A percentile compares a stretch with the other conserved stretches of the same genome.
These are phyloP conservation scores for Fusarium duplospermum DNA, from an alignment of 2,329 filamentous ascomycete species.

Conservation along the genomic window DNA sequence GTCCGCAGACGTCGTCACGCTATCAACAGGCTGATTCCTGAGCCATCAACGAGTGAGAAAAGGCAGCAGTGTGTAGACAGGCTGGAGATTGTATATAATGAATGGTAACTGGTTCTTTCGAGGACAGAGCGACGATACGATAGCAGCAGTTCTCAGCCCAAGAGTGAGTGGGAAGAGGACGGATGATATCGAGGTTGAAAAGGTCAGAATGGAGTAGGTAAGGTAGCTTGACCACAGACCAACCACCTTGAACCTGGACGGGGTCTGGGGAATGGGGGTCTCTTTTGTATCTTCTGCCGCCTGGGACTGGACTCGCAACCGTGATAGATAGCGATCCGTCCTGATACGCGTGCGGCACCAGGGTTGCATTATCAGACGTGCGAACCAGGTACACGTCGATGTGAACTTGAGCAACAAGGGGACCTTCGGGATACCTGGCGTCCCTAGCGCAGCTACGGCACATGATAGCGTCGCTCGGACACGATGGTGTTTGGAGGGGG, in stretches of 20 bases:
- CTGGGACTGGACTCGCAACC: conserved; percentile 19
- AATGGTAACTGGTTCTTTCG: conserved; percentile 11
- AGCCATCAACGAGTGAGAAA: conserved; percentile 14
- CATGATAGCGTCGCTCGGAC: conserved; percentile 20
- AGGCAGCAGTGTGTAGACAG: not conserved
- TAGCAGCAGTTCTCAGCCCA: conserved; percentile 10
- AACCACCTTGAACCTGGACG: conserved; percentile 15
- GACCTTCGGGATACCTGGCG: conserved; percentile 24
- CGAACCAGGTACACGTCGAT: conserved; percentile 33
- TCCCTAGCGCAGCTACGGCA: conserved; percentile 27
- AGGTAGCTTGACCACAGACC: conserved; percentile 11
- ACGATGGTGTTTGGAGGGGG: conserved; percentile 4
- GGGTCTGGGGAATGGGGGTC: conserved; percentile 26
- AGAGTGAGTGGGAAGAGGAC: conserved; percentile 8
- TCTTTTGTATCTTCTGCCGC: conserved; percentile 30
- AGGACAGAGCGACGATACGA: not conserved
- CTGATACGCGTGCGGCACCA: conserved; percentile 32
- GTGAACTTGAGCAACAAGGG: conserved; percentile 27
- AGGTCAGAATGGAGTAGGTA: conserved; percentile 3
- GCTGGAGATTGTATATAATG: conserved; percentile 12
- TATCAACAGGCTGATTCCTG: conserved; percentile 19
- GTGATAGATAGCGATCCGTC: not conserved
- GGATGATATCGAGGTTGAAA: not conserved
- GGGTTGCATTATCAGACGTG: conserved; percentile 37
- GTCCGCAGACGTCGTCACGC: conserved; percentile 39